Percentiles rank a stretch among this genome's conserved stretches.
These are phyloP conservation scores for Sphagnum contortum DNA, from an alignment of 225 moss, liverwort and hornwort species.

Conservation along the genomic window DNA sequence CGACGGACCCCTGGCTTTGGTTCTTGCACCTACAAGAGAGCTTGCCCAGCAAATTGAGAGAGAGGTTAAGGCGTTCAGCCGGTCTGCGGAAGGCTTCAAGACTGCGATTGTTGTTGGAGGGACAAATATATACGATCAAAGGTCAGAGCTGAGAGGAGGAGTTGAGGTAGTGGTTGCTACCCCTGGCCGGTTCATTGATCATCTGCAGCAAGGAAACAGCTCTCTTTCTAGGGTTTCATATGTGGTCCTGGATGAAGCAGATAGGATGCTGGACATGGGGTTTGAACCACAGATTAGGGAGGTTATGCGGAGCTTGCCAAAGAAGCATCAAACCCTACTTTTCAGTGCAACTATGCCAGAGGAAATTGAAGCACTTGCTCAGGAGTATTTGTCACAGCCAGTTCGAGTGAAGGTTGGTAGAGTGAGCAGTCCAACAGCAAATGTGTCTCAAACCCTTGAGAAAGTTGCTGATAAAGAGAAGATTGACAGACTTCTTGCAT, in stretches of 20 bases:
- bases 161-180: slow-evolving; percentile 98
- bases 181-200: slow-evolving; percentile 96
- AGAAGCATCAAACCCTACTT: slow-evolving; percentile 42
- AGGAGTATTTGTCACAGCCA: slow-evolving; percentile 41
- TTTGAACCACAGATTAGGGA: slow-evolving; percentile 57
- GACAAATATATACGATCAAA: slow-evolving; percentile 90
- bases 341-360: slow-evolving; percentile 62
- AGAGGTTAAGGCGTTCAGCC: slow-evolving; percentile 97
- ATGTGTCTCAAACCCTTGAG: slow-evolving; percentile 39
- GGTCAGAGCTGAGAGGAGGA: slow-evolving; percentile 89
- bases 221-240: slow-evolving; percentile 90
- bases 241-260: slow-evolving; percentile 49
- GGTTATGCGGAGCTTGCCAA: slow-evolving; percentile 40
- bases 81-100: slow-evolving; percentile 79
- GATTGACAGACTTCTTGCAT: slow-evolving; percentile 32
- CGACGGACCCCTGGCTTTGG: slow-evolving; percentile 86
- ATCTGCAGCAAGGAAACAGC: slow-evolving; percentile 96
- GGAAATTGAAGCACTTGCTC: slow-evolving; percentile 46
- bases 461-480: slow-evolving; percentile 42
- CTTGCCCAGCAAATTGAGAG: slow-evolving; percentile 99
- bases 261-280: slow-evolving; percentile 60
- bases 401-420: slow-evolving; percentile 51
- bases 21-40: slow-evolving; percentile 94
- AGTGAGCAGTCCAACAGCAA: slow-evolving; percentile 52
- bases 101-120: slow-evolving; percentile 98